These are phyloP conservation scores for Gossypium trilobum DNA, from an alignment of 441 rosid species.

Conservation along the genomic window DNA sequence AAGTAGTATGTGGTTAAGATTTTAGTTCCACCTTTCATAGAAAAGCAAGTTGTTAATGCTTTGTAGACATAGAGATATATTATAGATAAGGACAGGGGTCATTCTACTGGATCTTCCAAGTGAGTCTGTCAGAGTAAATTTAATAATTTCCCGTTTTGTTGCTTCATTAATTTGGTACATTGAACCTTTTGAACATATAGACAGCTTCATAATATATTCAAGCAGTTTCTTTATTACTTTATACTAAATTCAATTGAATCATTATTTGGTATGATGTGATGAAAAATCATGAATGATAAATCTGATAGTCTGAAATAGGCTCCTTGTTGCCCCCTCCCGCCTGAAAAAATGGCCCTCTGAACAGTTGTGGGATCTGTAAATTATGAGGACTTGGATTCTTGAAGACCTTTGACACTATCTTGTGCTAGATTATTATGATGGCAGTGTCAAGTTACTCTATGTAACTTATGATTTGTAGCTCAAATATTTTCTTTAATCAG, in stretches of 20 bases:
- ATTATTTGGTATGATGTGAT: too few relatives aligned
- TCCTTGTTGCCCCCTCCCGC: too few relatives aligned
- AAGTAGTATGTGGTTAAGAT: neutral
- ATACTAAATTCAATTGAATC: too few relatives aligned
- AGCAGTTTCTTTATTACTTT: neutral
- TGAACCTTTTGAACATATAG: neutral
- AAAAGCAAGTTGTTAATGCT: neutral
- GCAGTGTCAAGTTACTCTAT: neutral
- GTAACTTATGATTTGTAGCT: neutral
- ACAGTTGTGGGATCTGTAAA: too few relatives aligned
- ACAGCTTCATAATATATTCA: neutral
- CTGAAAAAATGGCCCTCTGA: too few relatives aligned
- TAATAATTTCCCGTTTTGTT: neutral
- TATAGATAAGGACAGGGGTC: neutral
- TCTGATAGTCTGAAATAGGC: too few relatives aligned
- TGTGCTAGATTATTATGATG: conserved; percentile 3
- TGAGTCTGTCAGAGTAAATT: neutral
- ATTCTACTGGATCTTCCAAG: neutral
- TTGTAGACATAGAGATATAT: neutral
- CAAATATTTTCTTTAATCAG: neutral
- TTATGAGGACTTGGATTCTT: neutral
- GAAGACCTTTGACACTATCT: neutral
- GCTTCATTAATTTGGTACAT: neutral
- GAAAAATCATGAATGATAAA: too few relatives aligned
- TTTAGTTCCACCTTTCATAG: neutral